Evolutionary conservation across 2,329 filamentous ascomycete genomes (phyloP), one percentile per base, ranked within the genome.

Genomic region (Alternaria arbusti): DNA sequence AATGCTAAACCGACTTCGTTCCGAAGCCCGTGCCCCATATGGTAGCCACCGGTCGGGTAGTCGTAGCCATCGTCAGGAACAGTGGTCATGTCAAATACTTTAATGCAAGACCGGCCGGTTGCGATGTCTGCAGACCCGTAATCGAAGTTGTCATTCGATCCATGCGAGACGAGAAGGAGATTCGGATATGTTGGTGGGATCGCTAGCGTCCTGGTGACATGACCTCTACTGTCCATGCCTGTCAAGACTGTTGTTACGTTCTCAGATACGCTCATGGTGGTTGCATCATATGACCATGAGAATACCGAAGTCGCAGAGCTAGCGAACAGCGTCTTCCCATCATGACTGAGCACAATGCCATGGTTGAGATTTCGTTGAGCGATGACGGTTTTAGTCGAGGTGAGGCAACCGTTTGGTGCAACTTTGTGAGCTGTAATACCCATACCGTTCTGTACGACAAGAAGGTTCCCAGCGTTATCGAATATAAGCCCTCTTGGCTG

Each of bases 1-100:
- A 61, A 66, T 10, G 82, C 88, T 4, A 92, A 79, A 6, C 90
- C 90, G 7, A 92, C 90, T 9, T 88, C 87, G 74, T 93, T 93
- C 30, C 90, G 85, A 55, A 93, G 81, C 7, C 90, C 90, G 87
- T 89, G 92, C 10, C 89, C 86, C 72, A 75, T 78, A 67, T 82
- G 77, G 12, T 82, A 70, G 4, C 84, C 85, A n/a, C 82, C 81
- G 46, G 82, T 88, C 66, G 86, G 78, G 71, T 83, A 85, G 58
- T 83, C 76, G 68, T 76, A 66, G 54, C 74, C 60, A 70, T 64
- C 47, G 0, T 20, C 30, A 5, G 73, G 72, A 1, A 54, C 20
- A 13, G 82, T 76, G 45, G 70, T 81, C 22, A 86, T 74, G 60
- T 86, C 82, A 75, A 87, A 88, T 36, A 86, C 86, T 64, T 88